Percentiles rank a stretch among this genome's conserved stretches.
Evolutionary conservation across 495 filamentous ascomycete genomes (phyloP).

Genomic region (Aspergillus incahuasiensis): DNA sequence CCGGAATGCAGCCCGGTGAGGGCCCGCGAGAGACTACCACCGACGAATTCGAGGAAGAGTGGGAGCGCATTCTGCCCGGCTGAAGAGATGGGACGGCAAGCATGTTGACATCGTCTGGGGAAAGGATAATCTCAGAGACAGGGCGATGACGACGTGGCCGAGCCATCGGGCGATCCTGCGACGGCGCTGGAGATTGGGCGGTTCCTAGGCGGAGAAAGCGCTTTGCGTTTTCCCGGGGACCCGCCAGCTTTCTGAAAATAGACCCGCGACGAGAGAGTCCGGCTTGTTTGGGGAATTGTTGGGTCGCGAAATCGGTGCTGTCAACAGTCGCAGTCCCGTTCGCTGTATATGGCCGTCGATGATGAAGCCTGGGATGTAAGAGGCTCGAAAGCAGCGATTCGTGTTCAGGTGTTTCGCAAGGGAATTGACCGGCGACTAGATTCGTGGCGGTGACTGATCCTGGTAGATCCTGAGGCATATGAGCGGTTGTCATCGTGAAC

Average conservation of each 20-base stretch:
- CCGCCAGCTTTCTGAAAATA: slow-evolving; percentile 41
- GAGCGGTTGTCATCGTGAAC: slow-evolving; percentile 32
- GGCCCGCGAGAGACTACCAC: slow-evolving; percentile 16
- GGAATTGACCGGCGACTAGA: slow-evolving; percentile 20
- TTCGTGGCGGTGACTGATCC: slow-evolving; percentile 20
- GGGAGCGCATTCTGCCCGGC: slow-evolving; percentile 27
- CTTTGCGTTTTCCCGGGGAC: slow-evolving; percentile 48
- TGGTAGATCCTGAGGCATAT: slow-evolving; percentile 28
- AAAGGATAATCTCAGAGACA: slow-evolving; percentile 41
- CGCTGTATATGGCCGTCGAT: slow-evolving; percentile 18
- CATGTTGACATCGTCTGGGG: slow-evolving; percentile 30
- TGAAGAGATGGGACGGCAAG: slow-evolving; percentile 21
- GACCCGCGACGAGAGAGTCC: slow-evolving; percentile 27
- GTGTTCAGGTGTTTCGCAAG: slow-evolving; percentile 17
- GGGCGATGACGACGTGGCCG: slow-evolving; percentile 26
- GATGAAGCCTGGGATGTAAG: slow-evolving; percentile 23
- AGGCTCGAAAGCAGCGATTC: slow-evolving; percentile 25
- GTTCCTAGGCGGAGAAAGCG: slow-evolving; percentile 45
- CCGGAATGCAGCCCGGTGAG: slow-evolving; percentile 17
- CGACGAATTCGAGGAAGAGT: slow-evolving; percentile 33
- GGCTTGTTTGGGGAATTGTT: slow-evolving; percentile 24
- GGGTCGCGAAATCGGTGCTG: slow-evolving; percentile 21
- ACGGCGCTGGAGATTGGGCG: slow-evolving; percentile 22
- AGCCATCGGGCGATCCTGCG: slow-evolving; percentile 22
- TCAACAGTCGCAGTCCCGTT: slow-evolving; percentile 6